Base-by-base conservation (phyloP, 352 stramenopile genomes). In the Globisporangium barbulae region DNA sequence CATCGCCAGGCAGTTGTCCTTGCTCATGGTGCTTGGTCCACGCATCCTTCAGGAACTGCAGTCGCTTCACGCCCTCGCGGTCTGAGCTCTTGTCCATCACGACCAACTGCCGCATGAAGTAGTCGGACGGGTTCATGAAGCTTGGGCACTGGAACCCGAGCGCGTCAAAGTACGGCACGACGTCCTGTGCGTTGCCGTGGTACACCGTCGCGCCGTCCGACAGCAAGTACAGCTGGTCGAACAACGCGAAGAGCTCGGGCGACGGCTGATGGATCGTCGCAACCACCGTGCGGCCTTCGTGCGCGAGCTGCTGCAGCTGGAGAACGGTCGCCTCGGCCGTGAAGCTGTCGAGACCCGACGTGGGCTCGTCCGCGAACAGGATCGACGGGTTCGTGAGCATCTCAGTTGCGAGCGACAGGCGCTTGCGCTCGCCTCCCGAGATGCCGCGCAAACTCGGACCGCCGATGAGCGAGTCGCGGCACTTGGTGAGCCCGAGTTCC, bases 181-280 rank as follows among this genome's bases (percentile, higher is more conserved):
- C 66, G 17, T 91, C 70, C 8, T 22, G 55, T 10, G 77, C 75
- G 21, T 78, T 79, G 8, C 84, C 81, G 37, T 90, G 73, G 69
- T 85, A 93, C 2, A 89, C 75, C 0, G 75, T 67, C 25, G 68
- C 58, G 33, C 84, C 81, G 31, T 73, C 76, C 2, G 73, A 70
- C 2, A 93, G 65, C 33, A 93, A 63, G 41, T 88, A 83, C 3
- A 91, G 65, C 45, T 73, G 53, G 48, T 91, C 83, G 59, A 91
- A 87, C 0, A 88, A 61, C 15, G 65, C 41, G 61, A 88, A 81
- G 44, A 91, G 72, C 15, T 68, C 88, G 30, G 68, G 66, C 22
- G 85, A 94, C 6, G 90, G 86, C 65, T 97, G 89, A 53, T 98
- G 78, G 78, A 98, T 97, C 1, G 93, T 90, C 35, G 92, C 87